Conservation (phyloP, 2,329 filamentous ascomycete genomes). For the Pseudogymnoascus sp. region DNA sequence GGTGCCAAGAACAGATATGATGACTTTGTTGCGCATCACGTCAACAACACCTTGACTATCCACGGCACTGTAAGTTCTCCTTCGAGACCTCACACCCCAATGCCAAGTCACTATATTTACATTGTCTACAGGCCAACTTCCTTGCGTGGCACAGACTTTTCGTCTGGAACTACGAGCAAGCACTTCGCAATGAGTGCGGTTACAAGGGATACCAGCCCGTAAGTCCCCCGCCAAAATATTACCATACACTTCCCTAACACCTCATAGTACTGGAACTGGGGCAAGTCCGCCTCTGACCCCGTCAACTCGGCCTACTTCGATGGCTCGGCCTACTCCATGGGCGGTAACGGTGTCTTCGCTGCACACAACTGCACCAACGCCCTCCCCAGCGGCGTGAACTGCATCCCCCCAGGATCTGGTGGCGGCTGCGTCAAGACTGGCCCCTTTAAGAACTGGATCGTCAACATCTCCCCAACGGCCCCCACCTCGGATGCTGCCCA, state of each 20-base stretch:
- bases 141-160: conserved; percentile 38
- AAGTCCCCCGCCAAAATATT: conserved; percentile 40
- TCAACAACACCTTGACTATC: conserved; percentile 28
- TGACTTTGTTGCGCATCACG: conserved; percentile 34
- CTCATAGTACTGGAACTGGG: conserved; percentile 18
- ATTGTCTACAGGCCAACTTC: conserved; percentile 24
- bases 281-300: conserved; percentile 29
- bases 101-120: background rate
- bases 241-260: background rate
- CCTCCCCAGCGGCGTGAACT: conserved; percentile 19
- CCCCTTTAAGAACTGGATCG: conserved; percentile 34
- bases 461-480: conserved; percentile 40
- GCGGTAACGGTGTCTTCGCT: conserved; percentile 37
- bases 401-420: conserved; percentile 41
- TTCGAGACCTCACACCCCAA: background rate
- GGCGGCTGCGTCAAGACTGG: conserved; percentile 45
- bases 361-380: conserved; percentile 23
- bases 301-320: conserved; percentile 45
- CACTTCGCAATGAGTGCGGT: conserved; percentile 34
- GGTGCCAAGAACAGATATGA: conserved; percentile 31
- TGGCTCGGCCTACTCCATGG: conserved; percentile 42
- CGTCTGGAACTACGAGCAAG: conserved; percentile 33
- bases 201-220: conserved; percentile 35
- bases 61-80: conserved; percentile 24
- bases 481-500: conserved; percentile 29